Conservation (phyloP, 2,329 filamentous ascomycete species). For the Epichloe uncinata region DNA sequence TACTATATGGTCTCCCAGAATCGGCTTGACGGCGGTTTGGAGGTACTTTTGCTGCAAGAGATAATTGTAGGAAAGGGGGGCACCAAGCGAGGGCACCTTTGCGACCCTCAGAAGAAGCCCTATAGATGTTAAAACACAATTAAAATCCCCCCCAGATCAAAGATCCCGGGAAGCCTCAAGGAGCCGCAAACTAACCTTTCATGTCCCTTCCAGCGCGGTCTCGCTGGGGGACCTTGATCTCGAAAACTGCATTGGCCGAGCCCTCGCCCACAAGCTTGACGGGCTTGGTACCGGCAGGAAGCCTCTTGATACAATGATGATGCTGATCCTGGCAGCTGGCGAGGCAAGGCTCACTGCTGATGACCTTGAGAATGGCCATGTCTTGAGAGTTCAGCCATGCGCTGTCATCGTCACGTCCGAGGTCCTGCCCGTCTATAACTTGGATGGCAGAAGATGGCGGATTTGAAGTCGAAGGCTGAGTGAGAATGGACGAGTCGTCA, state of each 20-base stretch:
- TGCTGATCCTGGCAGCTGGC: conserved; percentile 1
- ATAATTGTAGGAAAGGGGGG: conserved; percentile 23
- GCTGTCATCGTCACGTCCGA: conserved; percentile 8
- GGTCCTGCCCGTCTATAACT: conserved; percentile 1
- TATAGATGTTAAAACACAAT: conserved; percentile 8
- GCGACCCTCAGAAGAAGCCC: conserved; percentile 26
- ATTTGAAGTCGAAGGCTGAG: no score
- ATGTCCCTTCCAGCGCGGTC: conserved; percentile 17
- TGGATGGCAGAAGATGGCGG: conserved; percentile 6
- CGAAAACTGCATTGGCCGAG: conserved; percentile 65
- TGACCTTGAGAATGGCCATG: conserved; percentile 12
- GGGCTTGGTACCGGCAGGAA: conserved; percentile 21
- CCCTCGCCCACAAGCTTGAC: conserved; percentile 48
- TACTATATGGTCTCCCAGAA: conserved; percentile 21
- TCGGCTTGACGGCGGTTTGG: conserved; percentile 19
- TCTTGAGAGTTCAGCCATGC: conserved; percentile 12
- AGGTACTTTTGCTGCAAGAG: conserved; percentile 25
- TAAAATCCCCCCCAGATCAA: not conserved
- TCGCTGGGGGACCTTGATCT: conserved; percentile 31
- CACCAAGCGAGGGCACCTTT: conserved; percentile 20
- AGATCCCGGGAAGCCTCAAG: not conserved
- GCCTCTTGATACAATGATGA: conserved; percentile 15
- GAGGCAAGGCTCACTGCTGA: conserved; percentile 5
- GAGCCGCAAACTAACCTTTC: conserved; percentile 18
- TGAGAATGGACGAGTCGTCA: no score